Evolutionary conservation across 371 early-diverging fungal species (phyloP), one percentile per base, ranked within the genome.

Genomic region (Syncephalastrum sp.): DNA sequence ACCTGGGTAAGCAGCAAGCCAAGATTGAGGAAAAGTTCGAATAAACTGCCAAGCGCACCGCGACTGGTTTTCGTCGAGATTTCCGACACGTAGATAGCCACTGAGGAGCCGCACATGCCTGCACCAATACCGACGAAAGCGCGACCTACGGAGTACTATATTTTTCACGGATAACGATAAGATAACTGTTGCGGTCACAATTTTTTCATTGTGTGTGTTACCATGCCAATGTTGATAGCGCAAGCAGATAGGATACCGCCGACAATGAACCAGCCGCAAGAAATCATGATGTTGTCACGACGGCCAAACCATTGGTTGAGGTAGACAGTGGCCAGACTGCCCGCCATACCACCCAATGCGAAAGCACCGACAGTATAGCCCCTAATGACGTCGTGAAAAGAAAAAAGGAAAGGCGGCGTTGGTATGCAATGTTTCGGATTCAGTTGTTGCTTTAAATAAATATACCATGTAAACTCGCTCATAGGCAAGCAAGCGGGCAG

Each of bases 81-180:
- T 67, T 95, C 93, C 5, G 87, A 83, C 25, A 97, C 79, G 68
- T 96, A 98, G 53, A 89, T 78, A 8, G 72, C 70, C 19, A 72
- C 70, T 12, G 70, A 74, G n/a, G 77, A 71, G 14, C 77, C 77
- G 13, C 64, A 69, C 72, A 85, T 79, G 19, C 97, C 98, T 43
- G 87, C 81, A 7, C 86, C 95, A 49, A 97, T 51, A 46, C 99
- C 99, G 27, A 86, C 83, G 29, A 96, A 54, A 58, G 93, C 81
- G 45, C 99, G 82, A n/a, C 95, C 97, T n/a, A 83, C 43, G 38
- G 72, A 64, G 48, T 77, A 77, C 73, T 73, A 56, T 1, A 21
- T 27, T 21, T 21, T 42, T 17, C 21, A 27, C 23, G 43, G 16
- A 51, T 41, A 42, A 8, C 19, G 48, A 24, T 14, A 16, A 43